Evolutionary conservation across 495 filamentous ascomycete species (phyloP).

Genomic region (Annulohypoxylon nitens): DNA sequence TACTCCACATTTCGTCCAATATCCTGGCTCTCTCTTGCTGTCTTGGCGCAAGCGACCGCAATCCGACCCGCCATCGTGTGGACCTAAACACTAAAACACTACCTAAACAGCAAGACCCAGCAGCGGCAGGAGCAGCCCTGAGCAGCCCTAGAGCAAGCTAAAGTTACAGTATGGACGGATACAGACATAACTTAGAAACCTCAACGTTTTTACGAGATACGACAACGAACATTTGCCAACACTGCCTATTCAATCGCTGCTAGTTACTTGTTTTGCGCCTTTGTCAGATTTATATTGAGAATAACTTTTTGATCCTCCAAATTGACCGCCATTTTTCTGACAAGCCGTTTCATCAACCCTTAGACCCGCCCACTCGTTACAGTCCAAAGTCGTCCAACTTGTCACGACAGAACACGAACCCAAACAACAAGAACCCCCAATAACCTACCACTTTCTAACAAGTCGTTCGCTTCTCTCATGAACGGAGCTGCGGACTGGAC

Average conservation of each 20-base stretch:
- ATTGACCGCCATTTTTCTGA: background rate
- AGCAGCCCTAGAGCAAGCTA: background rate
- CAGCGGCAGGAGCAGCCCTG: background rate
- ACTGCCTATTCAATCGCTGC: constrained; percentile 23
- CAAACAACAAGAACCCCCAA: constrained; percentile 10
- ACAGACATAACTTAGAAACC: constrained; percentile 11
- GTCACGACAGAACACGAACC: constrained; percentile 25
- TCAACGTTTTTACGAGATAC: constrained; percentile 32
- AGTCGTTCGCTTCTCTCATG: constrained; percentile 39
- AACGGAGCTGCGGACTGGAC: constrained; percentile 36
- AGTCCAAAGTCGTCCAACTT: constrained; percentile 22
- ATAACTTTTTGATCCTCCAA: constrained; percentile 6
- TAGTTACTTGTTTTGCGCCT: constrained; percentile 25
- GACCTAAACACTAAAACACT: constrained; percentile 11
- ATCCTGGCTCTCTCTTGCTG: constrained; percentile 12
- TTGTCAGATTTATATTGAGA: constrained; percentile 4
- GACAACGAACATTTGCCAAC: constrained; percentile 20
- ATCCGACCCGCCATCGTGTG: constrained; percentile 28
- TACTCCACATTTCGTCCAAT: constrained; percentile 23
- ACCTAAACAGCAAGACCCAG: background rate
- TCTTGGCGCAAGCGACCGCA: constrained; percentile 29
- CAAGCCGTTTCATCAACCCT: constrained; percentile 3
- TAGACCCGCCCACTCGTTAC: constrained; percentile 20
- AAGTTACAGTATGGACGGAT: constrained; percentile 15
- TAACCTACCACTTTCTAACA: constrained; percentile 11